phyloP scores from a whole-genome alignment of 164 flowering plant species.

The Piper betle region DNA sequence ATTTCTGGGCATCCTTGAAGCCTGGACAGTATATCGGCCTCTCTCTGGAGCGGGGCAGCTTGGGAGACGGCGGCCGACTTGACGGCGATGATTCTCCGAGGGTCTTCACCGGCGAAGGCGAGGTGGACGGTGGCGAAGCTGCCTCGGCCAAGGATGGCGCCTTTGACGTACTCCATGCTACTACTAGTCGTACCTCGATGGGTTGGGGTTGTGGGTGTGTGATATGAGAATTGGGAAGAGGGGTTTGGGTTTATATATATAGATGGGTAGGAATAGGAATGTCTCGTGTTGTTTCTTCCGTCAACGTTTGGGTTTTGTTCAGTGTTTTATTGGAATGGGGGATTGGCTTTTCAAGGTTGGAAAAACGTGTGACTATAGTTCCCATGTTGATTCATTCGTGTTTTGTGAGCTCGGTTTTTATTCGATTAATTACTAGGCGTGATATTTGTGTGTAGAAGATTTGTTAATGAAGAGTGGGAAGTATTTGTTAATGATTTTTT shows the following conservation, averaged over 20 bases:
- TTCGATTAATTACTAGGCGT: background rate
- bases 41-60: conserved; percentile 28
- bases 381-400: background rate
- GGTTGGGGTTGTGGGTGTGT: background rate
- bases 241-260: background rate
- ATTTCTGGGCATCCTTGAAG: conserved; percentile 26
- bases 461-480: no score
- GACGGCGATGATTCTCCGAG: conserved; percentile 32
- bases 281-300: background rate
- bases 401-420: no score
- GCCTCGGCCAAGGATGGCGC: conserved; percentile 41
- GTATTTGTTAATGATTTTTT: no score
- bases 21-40: conserved; percentile 23
- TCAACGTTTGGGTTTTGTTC: no score
- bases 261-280: background rate
- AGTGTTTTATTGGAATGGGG: background rate
- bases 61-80: conserved; percentile 22
- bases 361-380: background rate
- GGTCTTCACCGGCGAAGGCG: conserved; percentile 11
- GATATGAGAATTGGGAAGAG: background rate
- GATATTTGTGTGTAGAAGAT: no score
- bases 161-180: conserved; percentile 54
- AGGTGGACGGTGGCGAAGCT: conserved; percentile 39
- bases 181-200: background rate
- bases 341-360: background rate